phyloP scores from a whole-genome alignment of 805 yeast species.

The Starmerella asiatica region DNA sequence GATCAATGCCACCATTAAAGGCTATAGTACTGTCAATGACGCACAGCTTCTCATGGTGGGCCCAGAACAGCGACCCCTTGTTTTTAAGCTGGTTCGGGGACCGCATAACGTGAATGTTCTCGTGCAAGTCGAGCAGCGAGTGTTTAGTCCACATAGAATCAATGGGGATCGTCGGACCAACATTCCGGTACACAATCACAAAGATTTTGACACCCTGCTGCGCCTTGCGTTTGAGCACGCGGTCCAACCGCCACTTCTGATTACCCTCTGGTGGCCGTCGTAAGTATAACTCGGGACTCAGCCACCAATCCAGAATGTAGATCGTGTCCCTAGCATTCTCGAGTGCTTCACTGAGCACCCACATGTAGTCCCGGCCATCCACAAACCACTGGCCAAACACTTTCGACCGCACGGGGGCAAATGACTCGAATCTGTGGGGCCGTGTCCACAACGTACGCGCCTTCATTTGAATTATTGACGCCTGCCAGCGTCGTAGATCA shows the following conservation, averaged over 20 bases:
- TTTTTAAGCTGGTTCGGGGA: conserved; percentile 82
- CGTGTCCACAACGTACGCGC: conserved; percentile 58
- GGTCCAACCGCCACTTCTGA: conserved; percentile 84
- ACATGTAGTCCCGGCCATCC: conserved; percentile 89
- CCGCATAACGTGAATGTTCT: conserved; percentile 76
- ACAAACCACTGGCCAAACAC: conserved; percentile 94
- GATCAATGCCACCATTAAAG: conserved; percentile 88
- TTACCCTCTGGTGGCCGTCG: conserved; percentile 92
- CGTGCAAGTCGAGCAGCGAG: conserved; percentile 70
- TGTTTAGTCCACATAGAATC: conserved; percentile 93
- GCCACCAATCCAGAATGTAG: conserved; percentile 98
- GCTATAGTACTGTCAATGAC: conserved; percentile 79
- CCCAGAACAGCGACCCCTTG: conserved; percentile 94
- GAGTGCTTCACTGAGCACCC: conserved; percentile 89
- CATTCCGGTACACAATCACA: conserved; percentile 84
- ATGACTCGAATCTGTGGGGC: conserved; percentile 66
- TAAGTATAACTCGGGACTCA: conserved; percentile 83
- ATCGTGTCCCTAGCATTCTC: conserved; percentile 89
- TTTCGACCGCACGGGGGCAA: conserved; percentile 79
- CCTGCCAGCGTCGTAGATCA: conserved; percentile 69
- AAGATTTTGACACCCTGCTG: conserved; percentile 89
- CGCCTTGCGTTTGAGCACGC: conserved; percentile 78
- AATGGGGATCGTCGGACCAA: conserved; percentile 81
- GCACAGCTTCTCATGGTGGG: conserved; percentile 91
- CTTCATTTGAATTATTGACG: conserved; percentile 54